Conservation (phyloP, 768 basidiomycete genomes). For the Dentipellis fragilis region DNA sequence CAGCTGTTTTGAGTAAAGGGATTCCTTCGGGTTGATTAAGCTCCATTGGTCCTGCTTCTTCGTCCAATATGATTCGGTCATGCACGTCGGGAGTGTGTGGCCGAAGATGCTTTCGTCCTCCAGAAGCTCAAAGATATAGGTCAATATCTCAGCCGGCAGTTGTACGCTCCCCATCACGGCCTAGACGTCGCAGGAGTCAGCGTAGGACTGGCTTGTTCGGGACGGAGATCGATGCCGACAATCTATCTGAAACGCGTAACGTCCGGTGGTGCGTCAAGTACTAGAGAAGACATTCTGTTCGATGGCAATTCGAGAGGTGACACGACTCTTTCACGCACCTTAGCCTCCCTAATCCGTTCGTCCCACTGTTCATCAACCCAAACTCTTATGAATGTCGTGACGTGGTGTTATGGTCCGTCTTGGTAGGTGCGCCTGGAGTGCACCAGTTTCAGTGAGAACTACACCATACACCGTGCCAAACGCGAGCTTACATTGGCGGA, state of each 20-base stretch:
- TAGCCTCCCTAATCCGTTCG: too few species aligned
- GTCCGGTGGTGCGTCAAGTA: too few species aligned
- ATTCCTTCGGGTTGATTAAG: slow-evolving; percentile 50
- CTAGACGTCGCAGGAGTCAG: not conserved
- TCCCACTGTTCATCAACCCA: too few species aligned
- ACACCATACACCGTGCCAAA: too few species aligned
- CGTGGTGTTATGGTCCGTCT: too few species aligned
- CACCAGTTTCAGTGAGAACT: too few species aligned
- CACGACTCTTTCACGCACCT: too few species aligned
- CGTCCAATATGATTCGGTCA: slow-evolving; percentile 61
- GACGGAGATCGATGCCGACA: not conserved
- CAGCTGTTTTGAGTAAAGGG: slow-evolving; percentile 45
- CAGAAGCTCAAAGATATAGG: slow-evolving; percentile 57
- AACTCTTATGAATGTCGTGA: too few species aligned
- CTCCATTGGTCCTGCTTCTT: slow-evolving; percentile 40
- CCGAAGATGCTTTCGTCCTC: slow-evolving; percentile 64
- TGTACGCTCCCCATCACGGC: slow-evolving; percentile 14
- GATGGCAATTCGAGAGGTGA: too few species aligned
- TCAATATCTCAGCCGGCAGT: slow-evolving; percentile 64
- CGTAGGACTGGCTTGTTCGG: not conserved
- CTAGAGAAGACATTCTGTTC: too few species aligned
- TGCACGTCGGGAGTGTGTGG: slow-evolving; percentile 46
- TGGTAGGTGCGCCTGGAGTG: too few species aligned
- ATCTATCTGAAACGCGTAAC: not conserved
- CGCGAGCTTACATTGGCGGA: too few species aligned